Evolutionary conservation across 2,329 filamentous ascomycete species (phyloP).

Genomic region (Colletotrichum abscissum): DNA sequence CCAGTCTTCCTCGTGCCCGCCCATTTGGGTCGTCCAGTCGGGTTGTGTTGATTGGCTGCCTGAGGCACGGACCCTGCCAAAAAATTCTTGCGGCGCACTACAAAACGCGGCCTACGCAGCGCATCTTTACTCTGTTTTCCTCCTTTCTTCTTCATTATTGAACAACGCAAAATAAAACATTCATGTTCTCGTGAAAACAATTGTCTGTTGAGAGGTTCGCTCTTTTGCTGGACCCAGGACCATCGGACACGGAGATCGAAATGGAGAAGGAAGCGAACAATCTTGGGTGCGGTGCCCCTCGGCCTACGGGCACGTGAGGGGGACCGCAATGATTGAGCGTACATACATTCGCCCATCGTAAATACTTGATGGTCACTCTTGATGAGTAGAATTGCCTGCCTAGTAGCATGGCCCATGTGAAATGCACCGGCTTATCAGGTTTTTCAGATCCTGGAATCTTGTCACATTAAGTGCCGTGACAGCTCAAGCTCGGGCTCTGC

Average conservation of each 20-base stretch:
- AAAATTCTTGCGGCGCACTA: constrained; percentile 18
- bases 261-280: constrained; percentile 67
- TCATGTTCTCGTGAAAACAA: constrained; percentile 46
- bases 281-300: constrained; percentile 70
- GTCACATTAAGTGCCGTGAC: too few relatives aligned
- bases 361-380: not conserved
- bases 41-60: not conserved
- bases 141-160: constrained; percentile 48
- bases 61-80: not conserved
- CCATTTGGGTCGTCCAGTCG: not conserved
- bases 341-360: constrained; percentile 49
- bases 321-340: constrained; percentile 71
- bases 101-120: constrained; percentile 12
- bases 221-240: constrained; percentile 56
- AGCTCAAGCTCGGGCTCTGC: not conserved
- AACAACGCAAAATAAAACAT: constrained; percentile 62
- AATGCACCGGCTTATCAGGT: not conserved
- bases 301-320: constrained; percentile 57
- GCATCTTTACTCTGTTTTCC: constrained; percentile 39
- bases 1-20: not conserved
- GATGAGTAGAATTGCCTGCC: not conserved
- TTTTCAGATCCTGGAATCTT: constrained; percentile 21
- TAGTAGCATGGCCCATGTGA: accelerated
- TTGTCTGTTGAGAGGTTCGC: constrained; percentile 59
- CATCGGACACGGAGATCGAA: constrained; percentile 58